A percentile compares a stretch with the other conserved stretches of the same genome.
Evolutionary conservation across 2,329 filamentous ascomycete species (phyloP).

Genomic region (Dendryphion nanum): DNA sequence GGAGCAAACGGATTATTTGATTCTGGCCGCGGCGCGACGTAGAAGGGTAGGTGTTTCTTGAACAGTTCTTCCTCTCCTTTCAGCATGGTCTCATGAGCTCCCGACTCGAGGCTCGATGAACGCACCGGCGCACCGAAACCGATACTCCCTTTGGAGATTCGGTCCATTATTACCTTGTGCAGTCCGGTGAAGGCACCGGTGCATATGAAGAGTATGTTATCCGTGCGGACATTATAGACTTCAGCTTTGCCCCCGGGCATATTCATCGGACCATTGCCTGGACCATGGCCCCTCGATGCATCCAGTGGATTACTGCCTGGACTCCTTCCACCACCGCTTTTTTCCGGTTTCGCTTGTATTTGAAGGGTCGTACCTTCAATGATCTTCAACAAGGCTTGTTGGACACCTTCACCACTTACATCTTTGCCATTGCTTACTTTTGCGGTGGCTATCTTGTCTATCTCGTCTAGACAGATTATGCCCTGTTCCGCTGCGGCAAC

Average conservation of each 20-base stretch:
- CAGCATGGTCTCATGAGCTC: conserved; percentile 57
- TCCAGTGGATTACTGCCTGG: conserved; percentile 22
- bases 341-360: conserved; percentile 80
- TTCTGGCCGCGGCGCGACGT: conserved; percentile 36
- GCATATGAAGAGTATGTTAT: conserved; percentile 96
- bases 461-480: conserved; percentile 94
- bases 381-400: conserved; percentile 92
- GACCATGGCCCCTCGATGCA: conserved; percentile 15
- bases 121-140: conserved; percentile 87
- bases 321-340: conserved; percentile 43
- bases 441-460: conserved; percentile 92
- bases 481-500: conserved; percentile 81
- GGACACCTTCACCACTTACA: conserved; percentile 92
- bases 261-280: conserved; percentile 10
- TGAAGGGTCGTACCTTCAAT: conserved; percentile 95
- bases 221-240: conserved; percentile 76
- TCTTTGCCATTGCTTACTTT: conserved; percentile 88
- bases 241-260: conserved; percentile 50
- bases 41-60: conserved; percentile 59
- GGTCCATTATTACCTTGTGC: conserved; percentile 80
- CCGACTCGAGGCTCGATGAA: conserved; percentile 49
- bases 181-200: conserved; percentile 93
- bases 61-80: conserved; percentile 58
- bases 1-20: conserved; percentile 17
- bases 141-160: conserved; percentile 83